Percentiles rank a stretch among this genome's conserved stretches.
These are phyloP conservation scores for Trichoderma brevicompactum DNA, from an alignment of 2,329 filamentous ascomycete species.

Conservation along the genomic window DNA sequence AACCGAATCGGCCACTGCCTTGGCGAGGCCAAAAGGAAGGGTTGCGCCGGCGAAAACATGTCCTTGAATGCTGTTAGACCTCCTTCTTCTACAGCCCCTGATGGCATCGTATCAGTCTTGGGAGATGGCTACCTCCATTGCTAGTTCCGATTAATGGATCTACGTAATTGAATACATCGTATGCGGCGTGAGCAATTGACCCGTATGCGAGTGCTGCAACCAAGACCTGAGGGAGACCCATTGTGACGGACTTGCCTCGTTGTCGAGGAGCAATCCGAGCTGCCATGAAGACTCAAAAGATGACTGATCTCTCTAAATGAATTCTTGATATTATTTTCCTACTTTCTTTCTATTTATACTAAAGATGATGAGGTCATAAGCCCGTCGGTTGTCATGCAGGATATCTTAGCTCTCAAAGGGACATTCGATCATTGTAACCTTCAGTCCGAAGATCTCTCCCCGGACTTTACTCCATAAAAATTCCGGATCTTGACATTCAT, in stretches of 20 bases:
- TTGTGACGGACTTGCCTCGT: not conserved
- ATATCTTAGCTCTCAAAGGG: not conserved
- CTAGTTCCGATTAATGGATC: conserved; percentile 38
- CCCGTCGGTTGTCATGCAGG: conserved; percentile 17
- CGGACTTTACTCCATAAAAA: conserved; percentile 4
- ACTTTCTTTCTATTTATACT: conserved; percentile 11
- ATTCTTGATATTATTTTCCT: not conserved
- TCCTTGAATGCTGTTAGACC: conserved; percentile 28
- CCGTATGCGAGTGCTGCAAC: conserved; percentile 1
- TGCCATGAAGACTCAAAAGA: not conserved
- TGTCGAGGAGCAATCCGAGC: conserved; percentile 1
- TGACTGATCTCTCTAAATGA: no score
- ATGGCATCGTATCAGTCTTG: not conserved
- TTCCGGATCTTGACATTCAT: not conserved
- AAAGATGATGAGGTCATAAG: not conserved
- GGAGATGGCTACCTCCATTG: conserved; percentile 33
- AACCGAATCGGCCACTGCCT: conserved; percentile 37
- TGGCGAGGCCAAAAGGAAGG: conserved; percentile 40
- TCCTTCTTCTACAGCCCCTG: not conserved
- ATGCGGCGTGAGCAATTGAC: conserved; percentile 9
- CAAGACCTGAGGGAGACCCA: conserved; percentile 16
- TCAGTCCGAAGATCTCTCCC: conserved; percentile 14
- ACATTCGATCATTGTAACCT: not conserved
- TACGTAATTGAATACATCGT: conserved; percentile 35
- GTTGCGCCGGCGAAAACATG: conserved; percentile 40